Conservation (phyloP, 2,329 filamentous ascomycete genomes). For the Ambrosiella xylebori region DNA sequence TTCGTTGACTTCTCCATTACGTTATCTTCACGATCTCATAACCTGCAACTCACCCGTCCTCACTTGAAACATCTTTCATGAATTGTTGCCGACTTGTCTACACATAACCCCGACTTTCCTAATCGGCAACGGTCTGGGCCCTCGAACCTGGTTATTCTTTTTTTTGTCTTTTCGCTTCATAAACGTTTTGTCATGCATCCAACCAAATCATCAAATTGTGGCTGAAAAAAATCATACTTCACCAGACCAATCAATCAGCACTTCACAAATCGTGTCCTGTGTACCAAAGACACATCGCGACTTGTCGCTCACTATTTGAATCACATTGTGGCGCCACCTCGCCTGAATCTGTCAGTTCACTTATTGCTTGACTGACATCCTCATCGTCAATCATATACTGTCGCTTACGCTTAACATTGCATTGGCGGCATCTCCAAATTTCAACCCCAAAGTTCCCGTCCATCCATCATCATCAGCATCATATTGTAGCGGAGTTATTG, state of each 20-base stretch:
- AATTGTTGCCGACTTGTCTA: not conserved
- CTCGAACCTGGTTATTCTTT: not conserved
- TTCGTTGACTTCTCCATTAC: too few relatives aligned
- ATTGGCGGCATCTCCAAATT: not conserved
- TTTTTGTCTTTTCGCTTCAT: not conserved
- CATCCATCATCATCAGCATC: too few relatives aligned
- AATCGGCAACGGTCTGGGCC: not conserved
- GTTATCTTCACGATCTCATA: too few relatives aligned
- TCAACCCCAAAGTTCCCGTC: not conserved
- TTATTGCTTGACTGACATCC: not conserved
- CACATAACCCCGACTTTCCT: not conserved
- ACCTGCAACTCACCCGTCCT: not conserved
- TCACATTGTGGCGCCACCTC: not conserved
- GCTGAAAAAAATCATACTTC: too few relatives aligned
- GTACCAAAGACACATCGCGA: too few relatives aligned
- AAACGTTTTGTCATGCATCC: not conserved
- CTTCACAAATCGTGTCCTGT: too few relatives aligned
- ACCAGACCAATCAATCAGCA: too few relatives aligned
- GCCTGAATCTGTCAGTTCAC: not conserved
- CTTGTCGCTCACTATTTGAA: too few relatives aligned
- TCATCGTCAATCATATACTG: not conserved
- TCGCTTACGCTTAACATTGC: not conserved
- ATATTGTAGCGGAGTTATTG: too few relatives aligned
- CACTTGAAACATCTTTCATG: not conserved
- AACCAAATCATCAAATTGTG: not conserved